Conservation (phyloP, 2,329 filamentous ascomycete species). For the Dothistroma septosporum region DNA sequence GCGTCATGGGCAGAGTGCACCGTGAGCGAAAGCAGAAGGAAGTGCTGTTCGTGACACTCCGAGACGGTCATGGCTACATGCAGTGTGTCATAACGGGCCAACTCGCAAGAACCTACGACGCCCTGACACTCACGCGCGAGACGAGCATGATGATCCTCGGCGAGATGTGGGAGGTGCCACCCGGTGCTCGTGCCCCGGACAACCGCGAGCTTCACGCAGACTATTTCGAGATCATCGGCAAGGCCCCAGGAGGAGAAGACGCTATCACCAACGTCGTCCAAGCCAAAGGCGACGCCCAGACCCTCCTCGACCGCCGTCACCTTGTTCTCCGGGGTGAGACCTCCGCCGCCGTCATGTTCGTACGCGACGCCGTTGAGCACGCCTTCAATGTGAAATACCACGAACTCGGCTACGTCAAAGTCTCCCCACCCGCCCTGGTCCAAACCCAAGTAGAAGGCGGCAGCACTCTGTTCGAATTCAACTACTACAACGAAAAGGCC, state of each 20-base stretch:
- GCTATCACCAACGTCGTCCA: slow-evolving; percentile 82
- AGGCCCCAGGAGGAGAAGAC: slow-evolving; percentile 80
- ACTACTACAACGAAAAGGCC: slow-evolving; percentile 84
- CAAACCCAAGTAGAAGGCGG: slow-evolving; percentile 95
- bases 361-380: slow-evolving; percentile 73
- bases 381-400: slow-evolving; percentile 78
- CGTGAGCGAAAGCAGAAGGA: slow-evolving; percentile 77
- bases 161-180: slow-evolving; percentile 76
- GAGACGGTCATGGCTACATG: slow-evolving; percentile 78
- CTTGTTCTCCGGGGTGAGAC: slow-evolving; percentile 80
- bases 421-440: slow-evolving; percentile 83
- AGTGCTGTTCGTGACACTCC: slow-evolving; percentile 79
- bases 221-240: slow-evolving; percentile 73
- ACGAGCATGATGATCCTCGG: slow-evolving; percentile 82
- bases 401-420: slow-evolving; percentile 73
- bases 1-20: slow-evolving; percentile 78
- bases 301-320: slow-evolving; percentile 76
- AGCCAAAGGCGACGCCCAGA: slow-evolving; percentile 64
- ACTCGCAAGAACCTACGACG: slow-evolving; percentile 87
- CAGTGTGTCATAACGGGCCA: slow-evolving; percentile 80
- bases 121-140: slow-evolving; percentile 77
- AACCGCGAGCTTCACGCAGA: slow-evolving; percentile 86
- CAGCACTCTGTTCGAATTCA: slow-evolving; percentile 81
- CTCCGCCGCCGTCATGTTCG: slow-evolving; percentile 79
- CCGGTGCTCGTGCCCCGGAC: slow-evolving; percentile 72